phyloP scores from a whole-genome alignment of 805 yeast genomes.

The Yarrowia hollandica region DNA sequence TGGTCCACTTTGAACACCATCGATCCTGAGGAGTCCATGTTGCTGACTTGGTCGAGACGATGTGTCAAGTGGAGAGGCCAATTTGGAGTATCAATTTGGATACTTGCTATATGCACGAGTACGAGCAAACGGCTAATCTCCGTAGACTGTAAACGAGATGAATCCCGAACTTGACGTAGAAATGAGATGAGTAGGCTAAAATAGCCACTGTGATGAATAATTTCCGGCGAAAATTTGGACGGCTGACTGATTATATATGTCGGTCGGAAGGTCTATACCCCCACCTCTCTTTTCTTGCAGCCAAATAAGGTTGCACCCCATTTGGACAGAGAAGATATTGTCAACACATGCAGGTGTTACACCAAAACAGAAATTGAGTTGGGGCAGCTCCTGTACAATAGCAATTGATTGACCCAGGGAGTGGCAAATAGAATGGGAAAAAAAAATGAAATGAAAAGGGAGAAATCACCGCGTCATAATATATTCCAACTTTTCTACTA shows the following conservation, averaged over 20 bases:
- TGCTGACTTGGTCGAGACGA: neutral
- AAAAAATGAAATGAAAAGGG: neutral
- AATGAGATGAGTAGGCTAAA: neutral
- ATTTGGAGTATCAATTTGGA: neutral
- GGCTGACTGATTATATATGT: neutral
- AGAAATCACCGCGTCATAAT: no score
- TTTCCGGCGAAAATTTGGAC: neutral
- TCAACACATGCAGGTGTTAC: slow-evolving; percentile 12
- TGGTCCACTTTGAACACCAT: slow-evolving; percentile 28
- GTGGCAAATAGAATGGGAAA: neutral
- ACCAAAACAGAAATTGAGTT: slow-evolving; percentile 18
- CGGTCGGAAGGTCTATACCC: neutral
- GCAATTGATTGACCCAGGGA: neutral
- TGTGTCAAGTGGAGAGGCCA: neutral
- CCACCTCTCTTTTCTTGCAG: neutral
- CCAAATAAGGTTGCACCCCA: neutral
- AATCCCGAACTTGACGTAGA: neutral
- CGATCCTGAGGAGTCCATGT: slow-evolving; percentile 12
- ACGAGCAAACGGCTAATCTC: slow-evolving; percentile 6
- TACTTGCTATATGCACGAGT: slow-evolving; percentile 23
- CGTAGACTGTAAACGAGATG: neutral
- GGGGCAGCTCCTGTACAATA: neutral
- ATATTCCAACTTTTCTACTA: no score
- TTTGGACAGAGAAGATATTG: slow-evolving; percentile 17
- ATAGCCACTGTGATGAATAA: neutral